A percentile compares a stretch with the other conserved stretches of the same genome.
Evolutionary conservation across 208 protist genomes (phyloP).

Genomic region (Angomonas deanei): DNA sequence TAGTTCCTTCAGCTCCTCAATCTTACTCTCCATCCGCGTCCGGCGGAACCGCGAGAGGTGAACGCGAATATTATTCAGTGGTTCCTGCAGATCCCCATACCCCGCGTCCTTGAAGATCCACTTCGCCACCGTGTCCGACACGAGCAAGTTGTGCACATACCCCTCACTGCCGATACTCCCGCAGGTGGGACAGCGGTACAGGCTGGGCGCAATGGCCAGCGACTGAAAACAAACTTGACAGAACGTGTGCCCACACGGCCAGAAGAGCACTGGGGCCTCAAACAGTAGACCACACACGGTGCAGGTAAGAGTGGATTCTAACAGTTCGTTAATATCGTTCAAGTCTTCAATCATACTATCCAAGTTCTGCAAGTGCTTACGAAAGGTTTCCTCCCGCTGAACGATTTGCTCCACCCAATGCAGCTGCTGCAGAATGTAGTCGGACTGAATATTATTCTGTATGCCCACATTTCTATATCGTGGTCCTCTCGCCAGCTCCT

Average conservation of each 20-base stretch:
- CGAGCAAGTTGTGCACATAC: conserved; percentile 76
- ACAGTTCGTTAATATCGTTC: conserved; percentile 73
- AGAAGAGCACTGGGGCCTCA: conserved; percentile 81
- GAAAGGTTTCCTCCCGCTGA: conserved; percentile 51
- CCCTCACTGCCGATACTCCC: conserved; percentile 86
- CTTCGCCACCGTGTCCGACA: conserved; percentile 78
- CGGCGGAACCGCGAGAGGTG: conserved; percentile 71
- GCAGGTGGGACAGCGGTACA: conserved; percentile 79
- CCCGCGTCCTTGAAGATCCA: conserved; percentile 89
- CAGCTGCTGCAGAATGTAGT: conserved; percentile 73
- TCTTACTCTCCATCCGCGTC: conserved; percentile 35
- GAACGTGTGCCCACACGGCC: conserved; percentile 85
- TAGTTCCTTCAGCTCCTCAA: conserved; percentile 32
- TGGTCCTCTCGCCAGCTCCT: conserved; percentile 74
- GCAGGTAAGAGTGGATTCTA: conserved; percentile 74
- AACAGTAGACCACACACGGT: conserved; percentile 69
- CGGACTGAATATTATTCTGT: conserved; percentile 79
- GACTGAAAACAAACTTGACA: conserved; percentile 74
- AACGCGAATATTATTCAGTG: conserved; percentile 67
- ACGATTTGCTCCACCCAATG: conserved; percentile 63
- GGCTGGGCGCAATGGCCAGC: conserved; percentile 72
- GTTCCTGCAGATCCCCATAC: conserved; percentile 67
- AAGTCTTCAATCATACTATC: conserved; percentile 77
- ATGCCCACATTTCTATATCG: conserved; percentile 74
- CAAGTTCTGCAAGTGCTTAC: conserved; percentile 48